A percentile compares a stretch with the other conserved stretches of the same genome.
These are phyloP conservation scores for Saturnispora gosingensis DNA, from an alignment of 805 yeast genomes.

Conservation along the genomic window DNA sequence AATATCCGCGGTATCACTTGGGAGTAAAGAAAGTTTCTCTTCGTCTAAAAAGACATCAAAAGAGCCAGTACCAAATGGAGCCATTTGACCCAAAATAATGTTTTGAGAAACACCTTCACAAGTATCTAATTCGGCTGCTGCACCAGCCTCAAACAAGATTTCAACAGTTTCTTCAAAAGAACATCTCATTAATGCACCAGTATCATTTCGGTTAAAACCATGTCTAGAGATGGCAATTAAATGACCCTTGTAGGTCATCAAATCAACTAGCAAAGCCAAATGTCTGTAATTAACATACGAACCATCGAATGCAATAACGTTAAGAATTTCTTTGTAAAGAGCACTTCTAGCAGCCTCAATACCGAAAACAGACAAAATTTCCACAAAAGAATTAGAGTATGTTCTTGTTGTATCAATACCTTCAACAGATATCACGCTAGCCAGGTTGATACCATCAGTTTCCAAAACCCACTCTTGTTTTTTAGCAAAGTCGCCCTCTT, in stretches of 20 bases:
- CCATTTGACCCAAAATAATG: conserved; percentile 95
- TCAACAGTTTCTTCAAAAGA: conserved; percentile 99
- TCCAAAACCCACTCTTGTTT: conserved; percentile 97
- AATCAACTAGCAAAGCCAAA: conserved; percentile 94
- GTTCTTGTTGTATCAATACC: conserved; percentile 90
- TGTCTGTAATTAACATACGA: conserved; percentile 98
- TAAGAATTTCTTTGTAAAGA: conserved; percentile 84
- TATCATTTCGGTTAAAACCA: conserved; percentile 96
- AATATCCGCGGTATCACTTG: conserved; percentile 36
- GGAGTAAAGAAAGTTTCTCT: conserved; percentile 59
- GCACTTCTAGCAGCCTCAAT: conserved; percentile 98
- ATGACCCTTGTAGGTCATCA: conserved; percentile 97
- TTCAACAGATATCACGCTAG: conserved; percentile 89
- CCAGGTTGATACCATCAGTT: conserved; percentile 95
- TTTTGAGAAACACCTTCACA: conserved; percentile 98
- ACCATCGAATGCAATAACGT: conserved; percentile 99
- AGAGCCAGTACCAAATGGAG: conserved; percentile 97
- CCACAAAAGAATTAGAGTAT: conserved; percentile 95
- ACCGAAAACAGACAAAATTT: conserved; percentile 88
- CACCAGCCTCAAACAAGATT: conserved; percentile 94
- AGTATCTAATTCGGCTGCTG: conserved; percentile 94
- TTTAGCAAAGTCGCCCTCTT: conserved; percentile 78
- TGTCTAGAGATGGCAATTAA: conserved; percentile 98
- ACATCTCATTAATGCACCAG: conserved; percentile 99
- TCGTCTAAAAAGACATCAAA: conserved; percentile 95